Conservation (phyloP, 306 rosid species). For the Malus asiatica region DNA sequence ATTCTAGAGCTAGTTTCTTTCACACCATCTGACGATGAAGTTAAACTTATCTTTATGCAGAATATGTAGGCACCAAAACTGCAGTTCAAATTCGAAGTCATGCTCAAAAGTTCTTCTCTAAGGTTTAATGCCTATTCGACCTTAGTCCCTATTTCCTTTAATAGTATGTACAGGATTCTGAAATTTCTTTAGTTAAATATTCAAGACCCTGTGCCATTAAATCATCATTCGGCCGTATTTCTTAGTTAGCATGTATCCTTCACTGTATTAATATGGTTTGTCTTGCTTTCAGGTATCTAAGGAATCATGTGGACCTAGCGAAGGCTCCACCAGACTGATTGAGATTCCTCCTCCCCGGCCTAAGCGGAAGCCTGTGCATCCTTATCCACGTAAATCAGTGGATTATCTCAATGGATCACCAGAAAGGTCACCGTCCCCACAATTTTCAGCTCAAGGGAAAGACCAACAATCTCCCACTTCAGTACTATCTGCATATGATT, state of each 20-base stretch:
- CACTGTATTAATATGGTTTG: not conserved
- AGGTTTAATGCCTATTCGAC: constrained; percentile 40
- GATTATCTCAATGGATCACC: constrained; percentile 36
- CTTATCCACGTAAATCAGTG: constrained; percentile 76
- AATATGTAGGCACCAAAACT: constrained; percentile 92
- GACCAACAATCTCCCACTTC: constrained; percentile 70
- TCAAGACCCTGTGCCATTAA: not conserved
- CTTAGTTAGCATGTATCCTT: constrained; percentile 7
- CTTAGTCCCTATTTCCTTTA: constrained; percentile 3
- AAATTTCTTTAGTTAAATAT: not conserved
- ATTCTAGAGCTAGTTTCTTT: not conserved
- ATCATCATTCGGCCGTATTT: not conserved
- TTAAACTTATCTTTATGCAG: constrained; percentile 49
- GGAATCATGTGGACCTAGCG: constrained; percentile 49
- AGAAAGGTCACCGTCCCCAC: constrained; percentile 56
- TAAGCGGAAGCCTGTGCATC: constrained; percentile 85
- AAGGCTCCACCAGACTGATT: constrained; percentile 49
- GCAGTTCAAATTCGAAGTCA: constrained; percentile 99
- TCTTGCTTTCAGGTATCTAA: constrained; percentile 59
- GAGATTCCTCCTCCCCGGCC: constrained; percentile 98
- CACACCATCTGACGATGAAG: constrained; percentile 20
- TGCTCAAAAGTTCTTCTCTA: constrained; percentile 98
- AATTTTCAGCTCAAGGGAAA: constrained; percentile 37
- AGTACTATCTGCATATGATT: constrained; percentile 46
- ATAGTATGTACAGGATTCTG: not conserved